Evolutionary conservation across 805 yeast species (phyloP).

Genomic region (Candida berthetii): DNA sequence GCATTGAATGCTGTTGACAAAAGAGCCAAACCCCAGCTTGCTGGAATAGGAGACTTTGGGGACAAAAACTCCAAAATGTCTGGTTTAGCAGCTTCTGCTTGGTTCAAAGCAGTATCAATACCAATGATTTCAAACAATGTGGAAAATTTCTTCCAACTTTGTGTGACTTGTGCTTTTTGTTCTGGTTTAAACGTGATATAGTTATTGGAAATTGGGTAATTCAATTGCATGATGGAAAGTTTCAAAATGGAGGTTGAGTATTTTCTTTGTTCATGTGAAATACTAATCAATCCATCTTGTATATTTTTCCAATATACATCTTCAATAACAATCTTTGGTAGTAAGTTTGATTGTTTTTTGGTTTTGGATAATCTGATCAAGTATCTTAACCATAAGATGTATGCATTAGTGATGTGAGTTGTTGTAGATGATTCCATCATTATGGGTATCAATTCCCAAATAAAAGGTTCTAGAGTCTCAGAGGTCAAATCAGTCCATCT

Average conservation of each 20-base stretch:
- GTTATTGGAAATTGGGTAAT: constrained; percentile 24
- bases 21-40: constrained; percentile 70
- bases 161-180: constrained; percentile 23
- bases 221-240: constrained; percentile 44
- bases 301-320: constrained; percentile 48
- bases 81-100: constrained; percentile 66
- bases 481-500: constrained; percentile 45
- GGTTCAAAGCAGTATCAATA: constrained; percentile 81
- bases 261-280: constrained; percentile 63
- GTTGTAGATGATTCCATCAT: constrained; percentile 23
- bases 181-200: constrained; percentile 7
- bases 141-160: constrained; percentile 65
- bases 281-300: constrained; percentile 49
- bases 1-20: constrained; percentile 72
- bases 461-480: constrained; percentile 18
- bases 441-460: constrained; percentile 42
- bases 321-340: constrained; percentile 2
- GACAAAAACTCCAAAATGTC: constrained; percentile 54
- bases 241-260: constrained; percentile 61
- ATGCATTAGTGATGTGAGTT: constrained; percentile 35
- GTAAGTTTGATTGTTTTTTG: constrained; percentile 3
- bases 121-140: constrained; percentile 79
- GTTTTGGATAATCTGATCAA: constrained; percentile 23
- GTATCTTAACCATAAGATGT: constrained; percentile 50
- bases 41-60: constrained; percentile 45